These are phyloP conservation scores for Euphorbia schlechtendalii DNA, from an alignment of 441 rosid genomes.

Conservation along the genomic window DNA sequence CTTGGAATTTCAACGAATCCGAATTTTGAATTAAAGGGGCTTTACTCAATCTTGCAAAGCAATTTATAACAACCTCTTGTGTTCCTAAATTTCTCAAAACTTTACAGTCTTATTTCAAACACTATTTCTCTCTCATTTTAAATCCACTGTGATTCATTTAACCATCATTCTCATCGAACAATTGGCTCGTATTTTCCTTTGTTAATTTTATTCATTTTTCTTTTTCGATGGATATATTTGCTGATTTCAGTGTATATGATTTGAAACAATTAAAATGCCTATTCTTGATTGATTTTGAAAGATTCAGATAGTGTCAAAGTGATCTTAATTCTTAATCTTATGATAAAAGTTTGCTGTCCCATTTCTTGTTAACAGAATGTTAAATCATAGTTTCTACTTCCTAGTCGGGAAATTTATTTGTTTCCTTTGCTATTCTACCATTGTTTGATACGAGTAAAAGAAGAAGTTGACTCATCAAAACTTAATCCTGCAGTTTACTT, in stretches of 20 bases:
- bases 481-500: not conserved
- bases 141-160: not conserved
- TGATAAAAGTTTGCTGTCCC: no score
- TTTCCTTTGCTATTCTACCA: no score
- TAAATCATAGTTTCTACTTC: not conserved
- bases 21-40: no score
- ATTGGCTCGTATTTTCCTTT: slow-evolving; percentile 3
- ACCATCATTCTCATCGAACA: not conserved
- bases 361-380: not conserved
- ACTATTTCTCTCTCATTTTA: not conserved
- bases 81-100: no score
- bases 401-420: not conserved
- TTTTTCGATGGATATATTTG: slow-evolving; percentile 17
- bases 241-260: not conserved
- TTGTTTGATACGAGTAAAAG: not conserved
- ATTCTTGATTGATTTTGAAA: not conserved
- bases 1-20: no score
- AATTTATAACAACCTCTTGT: no score
- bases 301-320: no score
- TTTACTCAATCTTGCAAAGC: no score
- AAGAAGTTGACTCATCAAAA: not conserved
- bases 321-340: no score
- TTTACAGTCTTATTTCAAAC: not conserved
- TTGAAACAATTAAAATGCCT: not conserved
- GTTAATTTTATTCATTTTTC: not conserved